Evolutionary conservation across 495 filamentous ascomycete species (phyloP), one percentile per base, ranked within the genome.

Genomic region (Xylaria sp.): DNA sequence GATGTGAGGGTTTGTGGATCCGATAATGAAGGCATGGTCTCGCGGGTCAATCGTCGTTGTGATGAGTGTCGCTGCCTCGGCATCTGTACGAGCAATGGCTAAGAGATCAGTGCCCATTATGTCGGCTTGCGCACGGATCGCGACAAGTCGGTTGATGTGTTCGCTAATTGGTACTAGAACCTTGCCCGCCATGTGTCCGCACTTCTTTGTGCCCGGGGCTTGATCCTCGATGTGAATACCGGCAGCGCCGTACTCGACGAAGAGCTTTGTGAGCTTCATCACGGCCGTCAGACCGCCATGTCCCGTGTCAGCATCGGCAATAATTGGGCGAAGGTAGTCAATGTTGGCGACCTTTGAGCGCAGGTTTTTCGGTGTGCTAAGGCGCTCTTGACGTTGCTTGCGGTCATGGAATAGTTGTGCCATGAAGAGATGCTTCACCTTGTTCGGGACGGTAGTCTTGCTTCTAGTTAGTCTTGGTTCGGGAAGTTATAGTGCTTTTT

Each of bases 181-280:
- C 85, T 99, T 99, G 75, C 96, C 96, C 72, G 96, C 96, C 96
- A 99, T 99, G 83, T 99, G 96, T 68, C 96, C 96, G 78, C 96
- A 99, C 86, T 99, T 99, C 89, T 99, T 99, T 46, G 96, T 99
- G 50, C 96, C 96, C 1, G 96, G 95, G 12, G 96, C 96, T 82
- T 99, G 96, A 79, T 99, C 96, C 82, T 99, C 96, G 73, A 99
- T 98, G 81, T 99, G 96, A 76, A 99, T 97, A 75, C 96, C 96
- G 52, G 96, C 96, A 43, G 96, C 96, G 78, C 96, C 96, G 76
- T 95, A 94, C 86, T 99, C 96, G 72, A 99, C 84, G 84, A 99
- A 99, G 21, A 99, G 87, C 85, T 97, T 97, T 64, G 96, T 99
- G 65, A 99, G 89, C 87, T 99, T 99, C 97, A 99, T 98, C 75